Base-by-base conservation (phyloP, 2,329 filamentous ascomycete species). In the Pseudogymnoascus pannorum region DNA sequence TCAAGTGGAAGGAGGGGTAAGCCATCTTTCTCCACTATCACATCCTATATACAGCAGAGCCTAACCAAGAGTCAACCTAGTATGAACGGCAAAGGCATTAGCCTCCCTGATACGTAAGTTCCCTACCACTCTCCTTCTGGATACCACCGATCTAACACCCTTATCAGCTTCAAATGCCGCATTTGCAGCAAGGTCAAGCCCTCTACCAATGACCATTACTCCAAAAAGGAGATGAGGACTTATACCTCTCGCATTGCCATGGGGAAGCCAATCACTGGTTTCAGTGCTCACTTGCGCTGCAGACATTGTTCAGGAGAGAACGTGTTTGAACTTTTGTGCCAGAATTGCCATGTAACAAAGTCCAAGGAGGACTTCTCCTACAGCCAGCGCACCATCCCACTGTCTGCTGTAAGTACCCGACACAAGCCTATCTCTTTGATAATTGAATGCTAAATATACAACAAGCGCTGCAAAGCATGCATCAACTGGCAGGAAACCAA, bases 311-410 rank as follows among this genome's bases (percentile, higher is more conserved):
- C 74, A 33, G 76, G 76, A 4, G 66, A 68, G 11, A 75, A 76
- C 54, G 64, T 73, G 2, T 69, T 74, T 3, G 81, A 84, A 65
- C 67, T 83, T 26, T 71, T 73, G 7, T 85, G 82, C 65, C 68
- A 65, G 31, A 71, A 76, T 38, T 85, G 82, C 66, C 68, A 74
- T 18, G 67, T 74, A 61, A 74, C 71, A 1, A 81, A 81, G 66
- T 71, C 73, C 0, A 61, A 82, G 2, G 76, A 79, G 5, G 72
- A 73, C 0, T 85, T 83, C 65, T 75, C 77, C 16, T 83, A 80
- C 64, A 65, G 66, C 5, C 77, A 81, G 70, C 74, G 80, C 12
- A 71, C 68, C 26, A 40, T 73, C 73, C 0, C 78, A 79, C 61
- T 68, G 66, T 38, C 76, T 75, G 24, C 75, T 63, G 78, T 72